Evolutionary conservation across 1,139 yeast genomes (phyloP).

Genomic region (Taphrina deformans): DNA sequence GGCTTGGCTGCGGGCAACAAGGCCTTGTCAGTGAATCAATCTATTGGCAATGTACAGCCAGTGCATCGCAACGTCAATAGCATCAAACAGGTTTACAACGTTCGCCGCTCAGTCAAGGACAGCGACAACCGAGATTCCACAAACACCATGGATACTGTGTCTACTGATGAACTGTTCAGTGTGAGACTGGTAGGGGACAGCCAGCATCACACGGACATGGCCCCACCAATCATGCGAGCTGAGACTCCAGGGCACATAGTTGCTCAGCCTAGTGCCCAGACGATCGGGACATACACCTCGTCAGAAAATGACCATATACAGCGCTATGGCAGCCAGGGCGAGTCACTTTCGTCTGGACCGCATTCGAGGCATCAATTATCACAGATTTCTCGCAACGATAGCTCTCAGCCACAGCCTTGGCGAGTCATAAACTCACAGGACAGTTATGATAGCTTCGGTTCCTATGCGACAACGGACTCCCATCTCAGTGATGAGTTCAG

Average conservation of each 20-base stretch:
- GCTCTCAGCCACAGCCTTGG: slow-evolving; percentile 30
- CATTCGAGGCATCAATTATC: slow-evolving; percentile 8
- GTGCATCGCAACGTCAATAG: neutral
- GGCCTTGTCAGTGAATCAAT: slow-evolving; percentile 12
- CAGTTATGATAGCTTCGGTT: slow-evolving; percentile 26
- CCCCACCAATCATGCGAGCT: slow-evolving; percentile 13
- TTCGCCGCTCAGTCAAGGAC: slow-evolving; percentile 19
- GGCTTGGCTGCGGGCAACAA: neutral
- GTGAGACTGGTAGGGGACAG: slow-evolving; percentile 19
- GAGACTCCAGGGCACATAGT: neutral
- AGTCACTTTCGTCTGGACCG: slow-evolving; percentile 20
- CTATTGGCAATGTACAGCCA: slow-evolving; percentile 3
- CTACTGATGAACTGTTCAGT: slow-evolving; percentile 33
- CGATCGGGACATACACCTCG: slow-evolving; percentile 28
- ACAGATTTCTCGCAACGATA: slow-evolving; percentile 9
- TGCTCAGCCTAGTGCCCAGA: slow-evolving; percentile 24
- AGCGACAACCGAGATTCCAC: neutral
- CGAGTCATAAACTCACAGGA: slow-evolving; percentile 23
- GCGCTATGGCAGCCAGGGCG: slow-evolving; percentile 28
- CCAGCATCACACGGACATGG: neutral
- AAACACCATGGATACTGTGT: slow-evolving; percentile 24
- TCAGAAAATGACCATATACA: slow-evolving; percentile 27
- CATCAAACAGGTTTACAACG: slow-evolving; percentile 4
- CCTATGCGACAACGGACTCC: slow-evolving; percentile 29
- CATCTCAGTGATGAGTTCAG: slow-evolving; percentile 26